Evolutionary conservation across 352 stramenopile genomes (phyloP).

Genomic region (Albugo candida): DNA sequence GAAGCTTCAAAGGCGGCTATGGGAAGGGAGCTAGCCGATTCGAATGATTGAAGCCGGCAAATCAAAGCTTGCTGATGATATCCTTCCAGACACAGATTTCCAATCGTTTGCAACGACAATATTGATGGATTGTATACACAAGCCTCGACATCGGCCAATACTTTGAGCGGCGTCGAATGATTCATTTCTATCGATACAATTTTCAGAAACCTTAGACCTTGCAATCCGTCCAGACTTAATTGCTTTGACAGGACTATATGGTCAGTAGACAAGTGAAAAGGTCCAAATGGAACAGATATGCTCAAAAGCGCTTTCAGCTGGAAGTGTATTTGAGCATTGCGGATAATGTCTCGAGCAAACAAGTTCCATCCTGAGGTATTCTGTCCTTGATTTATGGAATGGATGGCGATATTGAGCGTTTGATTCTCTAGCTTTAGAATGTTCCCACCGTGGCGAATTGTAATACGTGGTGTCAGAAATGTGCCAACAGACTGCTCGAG

Average conservation of each 20-base stretch:
- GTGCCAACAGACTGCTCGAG: slow-evolving; percentile 15
- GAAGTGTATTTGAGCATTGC: slow-evolving; percentile 18
- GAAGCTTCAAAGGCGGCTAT: slow-evolving; percentile 23
- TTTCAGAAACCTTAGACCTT: slow-evolving; percentile 35
- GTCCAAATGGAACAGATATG: slow-evolving; percentile 24
- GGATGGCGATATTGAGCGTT: slow-evolving; percentile 20
- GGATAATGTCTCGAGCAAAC: slow-evolving; percentile 54
- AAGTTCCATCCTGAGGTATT: slow-evolving; percentile 35
- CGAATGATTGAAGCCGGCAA: slow-evolving; percentile 17
- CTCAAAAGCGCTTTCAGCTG: slow-evolving; percentile 30
- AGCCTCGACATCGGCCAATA: slow-evolving; percentile 53
- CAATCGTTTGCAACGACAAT: slow-evolving; percentile 41
- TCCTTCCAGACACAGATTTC: slow-evolving; percentile 34
- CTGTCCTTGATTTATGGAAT: no score
- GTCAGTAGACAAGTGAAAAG: slow-evolving; percentile 27
- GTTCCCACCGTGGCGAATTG: slow-evolving; percentile 27
- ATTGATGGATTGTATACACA: slow-evolving; percentile 68
- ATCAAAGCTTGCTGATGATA: slow-evolving; percentile 6
- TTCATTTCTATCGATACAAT: slow-evolving; percentile 41
- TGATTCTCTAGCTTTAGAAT: slow-evolving; percentile 22
- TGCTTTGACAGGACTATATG: slow-evolving; percentile 28
- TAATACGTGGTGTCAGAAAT: slow-evolving; percentile 29
- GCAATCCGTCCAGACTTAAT: slow-evolving; percentile 37
- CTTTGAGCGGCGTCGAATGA: slow-evolving; percentile 29
- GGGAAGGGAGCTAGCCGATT: slow-evolving; percentile 15